Evolutionary conservation across 140 eudicot species (phyloP).

Genomic region (Senecio squalidus): DNA sequence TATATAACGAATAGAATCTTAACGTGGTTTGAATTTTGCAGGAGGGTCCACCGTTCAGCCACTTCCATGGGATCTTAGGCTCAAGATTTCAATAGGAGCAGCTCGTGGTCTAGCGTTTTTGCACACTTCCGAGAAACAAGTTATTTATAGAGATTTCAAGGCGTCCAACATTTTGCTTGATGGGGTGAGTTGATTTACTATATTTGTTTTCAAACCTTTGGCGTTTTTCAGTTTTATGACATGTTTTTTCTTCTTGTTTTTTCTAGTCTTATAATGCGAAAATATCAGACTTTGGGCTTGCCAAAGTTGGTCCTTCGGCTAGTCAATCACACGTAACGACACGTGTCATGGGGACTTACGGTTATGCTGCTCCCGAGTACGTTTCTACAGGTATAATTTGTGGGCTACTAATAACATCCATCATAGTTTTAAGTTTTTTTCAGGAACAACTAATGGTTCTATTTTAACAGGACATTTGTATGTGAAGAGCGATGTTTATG

Average conservation of each 20-base stretch:
- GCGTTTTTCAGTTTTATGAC: neutral
- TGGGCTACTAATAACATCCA: neutral
- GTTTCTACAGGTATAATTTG: conserved; percentile 86
- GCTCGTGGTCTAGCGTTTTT: conserved; percentile 69
- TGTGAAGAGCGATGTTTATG: conserved; percentile 80
- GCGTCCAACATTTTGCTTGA: conserved; percentile 76
- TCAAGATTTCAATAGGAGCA: conserved; percentile 62
- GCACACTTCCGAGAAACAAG: conserved; percentile 70
- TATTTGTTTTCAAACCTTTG: neutral
- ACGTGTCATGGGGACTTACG: conserved; percentile 71
- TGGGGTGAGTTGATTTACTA: conserved; percentile 38
- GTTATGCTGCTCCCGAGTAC: conserved; percentile 88
- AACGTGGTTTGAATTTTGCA: conserved; percentile 7
- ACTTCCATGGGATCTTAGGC: conserved; percentile 65
- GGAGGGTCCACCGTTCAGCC: conserved; percentile 71
- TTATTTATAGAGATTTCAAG: conserved; percentile 66
- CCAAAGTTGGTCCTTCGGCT: conserved; percentile 49
- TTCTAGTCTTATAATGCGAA: conserved; percentile 60
- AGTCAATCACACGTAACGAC: conserved; percentile 69
- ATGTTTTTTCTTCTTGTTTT: neutral
- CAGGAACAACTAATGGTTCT: neutral
- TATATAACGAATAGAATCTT: neutral
- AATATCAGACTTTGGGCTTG: conserved; percentile 78
- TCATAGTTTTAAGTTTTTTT: no score
- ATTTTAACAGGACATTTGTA: conserved; percentile 62